Percentiles rank a stretch among this genome's conserved stretches.
Evolutionary conservation across 1,284 basidiomycete species (phyloP).

Genomic region (Fomitopsis pinicola): DNA sequence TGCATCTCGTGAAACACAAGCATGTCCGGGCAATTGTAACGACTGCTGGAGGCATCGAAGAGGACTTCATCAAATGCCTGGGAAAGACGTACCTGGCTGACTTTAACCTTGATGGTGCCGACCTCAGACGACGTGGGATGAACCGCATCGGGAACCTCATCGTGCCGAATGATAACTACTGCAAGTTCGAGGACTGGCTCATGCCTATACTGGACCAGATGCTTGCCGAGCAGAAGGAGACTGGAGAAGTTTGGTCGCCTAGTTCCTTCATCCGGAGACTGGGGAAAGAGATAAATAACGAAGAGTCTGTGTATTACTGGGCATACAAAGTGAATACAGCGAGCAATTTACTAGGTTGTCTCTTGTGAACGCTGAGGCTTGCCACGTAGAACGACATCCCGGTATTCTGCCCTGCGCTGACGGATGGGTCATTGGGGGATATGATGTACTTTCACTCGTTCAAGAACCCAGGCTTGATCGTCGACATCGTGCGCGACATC

Average conservation of each 20-base stretch:
- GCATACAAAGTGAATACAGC: conserved; percentile 84
- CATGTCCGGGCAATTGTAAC: conserved; percentile 91
- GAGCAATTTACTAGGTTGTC: conserved; percentile 10
- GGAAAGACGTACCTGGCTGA: conserved; percentile 94
- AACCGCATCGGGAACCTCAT: conserved; percentile 98
- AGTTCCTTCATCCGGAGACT: conserved; percentile 88
- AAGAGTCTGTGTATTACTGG: conserved; percentile 98
- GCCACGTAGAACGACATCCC: conserved; percentile 87
- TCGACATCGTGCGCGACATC: conserved; percentile 97
- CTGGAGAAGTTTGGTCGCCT: conserved; percentile 87
- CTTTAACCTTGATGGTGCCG: conserved; percentile 89
- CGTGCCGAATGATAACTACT: conserved; percentile 98
- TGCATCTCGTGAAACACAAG: conserved; percentile 91
- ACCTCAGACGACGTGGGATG: conserved; percentile 83
- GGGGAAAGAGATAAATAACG: conserved; percentile 95
- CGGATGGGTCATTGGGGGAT: conserved; percentile 96
- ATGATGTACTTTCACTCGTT: conserved; percentile 99
- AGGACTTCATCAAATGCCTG: conserved; percentile 99
- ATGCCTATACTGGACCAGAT: conserved; percentile 90
- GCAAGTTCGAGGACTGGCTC: conserved; percentile 99
- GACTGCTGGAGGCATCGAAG: conserved; percentile 97
- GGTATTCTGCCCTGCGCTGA: conserved; percentile 97
- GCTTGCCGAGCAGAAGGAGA: conserved; percentile 82
- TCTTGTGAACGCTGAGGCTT: conserved; percentile 22
- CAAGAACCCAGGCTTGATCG: conserved; percentile 80